phyloP scores from a whole-genome alignment of 306 rosid species.

The Cajanus cajan region DNA sequence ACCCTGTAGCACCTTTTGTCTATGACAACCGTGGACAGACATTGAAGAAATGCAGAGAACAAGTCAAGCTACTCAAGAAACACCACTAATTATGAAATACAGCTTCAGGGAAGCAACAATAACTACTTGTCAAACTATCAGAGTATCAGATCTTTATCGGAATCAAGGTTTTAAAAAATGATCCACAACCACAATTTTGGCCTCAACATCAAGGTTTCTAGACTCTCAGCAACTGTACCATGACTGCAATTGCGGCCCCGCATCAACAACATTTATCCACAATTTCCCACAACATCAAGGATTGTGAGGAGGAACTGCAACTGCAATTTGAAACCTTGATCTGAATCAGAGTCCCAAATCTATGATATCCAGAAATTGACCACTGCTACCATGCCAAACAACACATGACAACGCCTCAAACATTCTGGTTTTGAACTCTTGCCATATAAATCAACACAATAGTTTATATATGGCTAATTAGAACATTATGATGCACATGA shows the following conservation, averaged over 20 bases:
- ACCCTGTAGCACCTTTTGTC: not conserved
- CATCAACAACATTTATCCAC: not conserved
- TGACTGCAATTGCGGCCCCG: not conserved
- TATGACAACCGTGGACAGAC: not conserved
- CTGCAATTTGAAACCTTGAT: not conserved
- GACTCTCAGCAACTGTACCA: not conserved
- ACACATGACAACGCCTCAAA: constrained; percentile 3
- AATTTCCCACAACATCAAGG: not conserved
- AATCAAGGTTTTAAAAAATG: not conserved
- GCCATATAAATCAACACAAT: constrained; percentile 14
- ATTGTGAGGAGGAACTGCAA: not conserved
- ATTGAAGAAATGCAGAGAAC: constrained; percentile 22
- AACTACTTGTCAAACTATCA: not conserved
- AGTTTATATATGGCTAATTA: not conserved
- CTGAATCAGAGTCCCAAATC: no score
- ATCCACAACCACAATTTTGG: not conserved
- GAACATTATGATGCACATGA: constrained; percentile 16
- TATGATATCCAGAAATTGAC: constrained; percentile 10
- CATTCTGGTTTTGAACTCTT: not conserved
- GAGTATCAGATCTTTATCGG: not conserved
- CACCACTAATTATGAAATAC: constrained; percentile 11
- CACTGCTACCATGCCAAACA: constrained; percentile 13
- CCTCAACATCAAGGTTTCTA: not conserved
- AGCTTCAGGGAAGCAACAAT: constrained; percentile 19
- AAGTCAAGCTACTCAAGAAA: constrained; percentile 1